Conservation (phyloP, 495 filamentous ascomycete genomes). For the Hypoxylon intermedium region DNA sequence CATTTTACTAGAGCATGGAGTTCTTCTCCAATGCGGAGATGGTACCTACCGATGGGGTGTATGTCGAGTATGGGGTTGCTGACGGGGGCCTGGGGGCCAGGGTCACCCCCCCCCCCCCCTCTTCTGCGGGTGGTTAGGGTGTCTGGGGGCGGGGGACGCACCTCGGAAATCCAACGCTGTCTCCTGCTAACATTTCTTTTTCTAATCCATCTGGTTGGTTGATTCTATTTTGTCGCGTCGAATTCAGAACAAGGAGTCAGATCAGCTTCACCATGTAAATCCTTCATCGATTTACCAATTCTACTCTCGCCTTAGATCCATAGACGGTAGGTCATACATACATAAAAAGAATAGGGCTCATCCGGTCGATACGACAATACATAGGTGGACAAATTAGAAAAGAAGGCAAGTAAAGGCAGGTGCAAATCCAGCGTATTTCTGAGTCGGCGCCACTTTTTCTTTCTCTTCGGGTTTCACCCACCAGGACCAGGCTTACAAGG, state of each 20-base stretch:
- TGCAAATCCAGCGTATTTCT: constrained; percentile 23
- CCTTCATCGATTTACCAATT: no score
- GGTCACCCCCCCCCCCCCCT: no score
- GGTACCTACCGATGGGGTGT: constrained; percentile 28
- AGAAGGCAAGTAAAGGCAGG: constrained; percentile 3
- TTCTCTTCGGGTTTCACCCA: constrained; percentile 37
- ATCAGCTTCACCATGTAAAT: no score
- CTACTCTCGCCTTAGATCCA: no score
- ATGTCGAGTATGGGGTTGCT: constrained; percentile 34
- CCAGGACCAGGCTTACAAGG: constrained; percentile 1
- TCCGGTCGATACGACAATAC: neutral
- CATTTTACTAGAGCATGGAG: constrained; percentile 34
- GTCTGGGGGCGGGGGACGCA: constrained; percentile 37
- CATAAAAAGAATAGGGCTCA: neutral
- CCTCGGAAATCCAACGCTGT: neutral
- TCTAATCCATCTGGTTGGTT: no score
- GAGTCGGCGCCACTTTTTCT: constrained; percentile 30
- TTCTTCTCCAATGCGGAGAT: constrained; percentile 45
- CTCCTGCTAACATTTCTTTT: neutral
- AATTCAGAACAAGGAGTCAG: no score
- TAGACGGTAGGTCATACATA: no score
- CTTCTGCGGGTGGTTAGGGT: constrained; percentile 13
- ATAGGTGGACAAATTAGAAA: constrained; percentile 7
- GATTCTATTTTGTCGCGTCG: no score
- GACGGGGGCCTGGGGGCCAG: no score